phyloP scores from a whole-genome alignment of 352 stramenopile genomes.

The Poterioochromonas sp. region DNA sequence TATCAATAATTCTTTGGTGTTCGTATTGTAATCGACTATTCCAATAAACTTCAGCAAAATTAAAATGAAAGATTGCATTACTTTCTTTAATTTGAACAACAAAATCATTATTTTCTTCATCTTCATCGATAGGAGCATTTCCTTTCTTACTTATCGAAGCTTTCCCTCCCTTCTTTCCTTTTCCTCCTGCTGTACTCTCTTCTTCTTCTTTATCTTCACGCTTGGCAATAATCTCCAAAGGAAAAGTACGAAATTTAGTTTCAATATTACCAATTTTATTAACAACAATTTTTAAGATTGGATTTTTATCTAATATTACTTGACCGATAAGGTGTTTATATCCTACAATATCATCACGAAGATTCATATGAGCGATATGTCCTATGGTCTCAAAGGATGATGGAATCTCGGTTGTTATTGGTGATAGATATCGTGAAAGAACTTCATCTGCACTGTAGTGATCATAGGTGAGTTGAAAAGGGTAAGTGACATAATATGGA shows the following conservation, averaged over 20 bases:
- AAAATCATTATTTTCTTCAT: constrained; percentile 2
- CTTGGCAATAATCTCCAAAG: constrained; percentile 77
- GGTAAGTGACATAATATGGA: constrained; percentile 19
- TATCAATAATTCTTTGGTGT: constrained; percentile 72
- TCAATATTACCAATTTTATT: constrained; percentile 93
- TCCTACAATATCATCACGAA: constrained; percentile 79
- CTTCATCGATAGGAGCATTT: too few species aligned
- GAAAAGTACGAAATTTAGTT: constrained; percentile 86
- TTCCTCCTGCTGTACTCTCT: too few species aligned
- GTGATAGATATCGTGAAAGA: constrained; percentile 45
- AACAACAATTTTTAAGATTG: constrained; percentile 83
- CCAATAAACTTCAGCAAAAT: constrained; percentile 93
- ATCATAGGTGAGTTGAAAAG: constrained; percentile 33
- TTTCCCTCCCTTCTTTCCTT: too few species aligned
- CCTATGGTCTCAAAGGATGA: constrained; percentile 81
- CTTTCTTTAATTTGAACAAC: constrained; percentile 80
- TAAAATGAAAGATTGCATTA: constrained; percentile 80
- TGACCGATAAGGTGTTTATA: constrained; percentile 92
- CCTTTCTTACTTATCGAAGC: too few species aligned
- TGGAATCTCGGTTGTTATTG: constrained; percentile 58
- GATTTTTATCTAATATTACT: constrained; percentile 96
- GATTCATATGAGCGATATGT: constrained; percentile 92
- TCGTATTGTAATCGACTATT: constrained; percentile 72
- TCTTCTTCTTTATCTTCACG: too few species aligned
- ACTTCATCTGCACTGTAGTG: constrained; percentile 39